A percentile compares a stretch with the other conserved stretches of the same genome.
These are phyloP conservation scores for Globisporangium abappressorium DNA, from an alignment of 352 stramenopile species.

Conservation along the genomic window DNA sequence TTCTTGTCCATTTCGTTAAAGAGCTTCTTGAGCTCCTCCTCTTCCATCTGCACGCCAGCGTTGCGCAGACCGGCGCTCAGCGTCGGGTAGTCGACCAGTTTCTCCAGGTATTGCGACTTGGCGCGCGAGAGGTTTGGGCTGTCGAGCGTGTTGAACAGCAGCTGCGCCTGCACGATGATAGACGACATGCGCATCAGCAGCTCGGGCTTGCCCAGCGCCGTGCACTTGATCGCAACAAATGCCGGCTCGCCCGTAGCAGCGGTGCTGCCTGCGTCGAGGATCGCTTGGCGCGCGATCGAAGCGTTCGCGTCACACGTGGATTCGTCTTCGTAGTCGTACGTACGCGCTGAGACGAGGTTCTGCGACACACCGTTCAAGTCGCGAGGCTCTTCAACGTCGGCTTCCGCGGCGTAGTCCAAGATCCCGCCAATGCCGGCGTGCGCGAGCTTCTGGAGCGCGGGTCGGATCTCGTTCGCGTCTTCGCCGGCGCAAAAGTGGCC, in stretches of 20 bases:
- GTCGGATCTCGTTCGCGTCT: constrained; percentile 81
- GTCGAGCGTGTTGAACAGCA: constrained; percentile 93
- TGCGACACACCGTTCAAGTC: constrained; percentile 77
- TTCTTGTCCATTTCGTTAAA: constrained; percentile 65
- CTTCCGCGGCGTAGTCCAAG: constrained; percentile 97
- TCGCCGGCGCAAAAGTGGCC: constrained; percentile 96
- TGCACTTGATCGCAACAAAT: constrained; percentile 98
- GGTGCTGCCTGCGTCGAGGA: constrained; percentile 61
- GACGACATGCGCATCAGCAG: constrained; percentile 94
- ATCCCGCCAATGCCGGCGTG: constrained; percentile 91
- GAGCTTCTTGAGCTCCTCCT: constrained; percentile 62
- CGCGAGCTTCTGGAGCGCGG: constrained; percentile 73
- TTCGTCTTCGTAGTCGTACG: constrained; percentile 97
- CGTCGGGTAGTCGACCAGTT: constrained; percentile 77
- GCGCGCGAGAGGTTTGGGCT: constrained; percentile 72
- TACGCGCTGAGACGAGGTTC: constrained; percentile 85
- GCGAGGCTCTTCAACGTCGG: constrained; percentile 80
- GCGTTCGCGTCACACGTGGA: constrained; percentile 91
- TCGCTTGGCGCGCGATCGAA: constrained; percentile 78
- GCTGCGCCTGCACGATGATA: constrained; percentile 90
- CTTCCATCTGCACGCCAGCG: constrained; percentile 57
- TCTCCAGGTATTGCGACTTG: constrained; percentile 78
- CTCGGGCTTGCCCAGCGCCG: constrained; percentile 94
- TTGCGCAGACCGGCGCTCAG: constrained; percentile 69
- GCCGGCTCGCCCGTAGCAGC: constrained; percentile 54